These are phyloP conservation scores for Crassisporium funariophilum DNA, from an alignment of 768 basidiomycete genomes.

Conservation along the genomic window DNA sequence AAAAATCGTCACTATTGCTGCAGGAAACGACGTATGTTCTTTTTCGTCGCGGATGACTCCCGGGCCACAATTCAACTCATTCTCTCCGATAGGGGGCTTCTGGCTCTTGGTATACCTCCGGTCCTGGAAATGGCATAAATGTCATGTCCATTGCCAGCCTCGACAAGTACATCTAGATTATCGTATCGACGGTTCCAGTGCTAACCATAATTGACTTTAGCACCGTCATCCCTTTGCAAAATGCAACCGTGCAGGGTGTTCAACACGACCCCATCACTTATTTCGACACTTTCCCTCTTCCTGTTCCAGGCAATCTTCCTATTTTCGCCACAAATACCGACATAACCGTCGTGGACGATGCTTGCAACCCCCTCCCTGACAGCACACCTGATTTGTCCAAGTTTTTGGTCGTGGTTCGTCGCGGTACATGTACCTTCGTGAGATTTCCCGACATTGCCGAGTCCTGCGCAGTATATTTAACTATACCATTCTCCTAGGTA, in stretches of 20 bases:
- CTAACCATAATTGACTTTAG: slow-evolving; percentile 19
- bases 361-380: slow-evolving; percentile 56
- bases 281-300: slow-evolving; percentile 51
- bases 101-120: slow-evolving; percentile 64
- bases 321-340: slow-evolving; percentile 59
- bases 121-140: slow-evolving; percentile 53
- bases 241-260: slow-evolving; percentile 48
- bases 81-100: slow-evolving; percentile 42
- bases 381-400: slow-evolving; percentile 52
- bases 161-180: slow-evolving; percentile 44
- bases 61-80: neutral
- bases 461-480: neutral
- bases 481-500: slow-evolving; percentile 25
- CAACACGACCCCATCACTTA: slow-evolving; percentile 48
- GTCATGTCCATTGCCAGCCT: slow-evolving; percentile 60
- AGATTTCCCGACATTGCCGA: slow-evolving; percentile 9
- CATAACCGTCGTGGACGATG: slow-evolving; percentile 52
- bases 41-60: neutral
- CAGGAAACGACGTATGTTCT: slow-evolving; percentile 49
- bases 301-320: slow-evolving; percentile 45
- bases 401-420: slow-evolving; percentile 54
- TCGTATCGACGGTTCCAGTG: neutral
- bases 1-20: slow-evolving; percentile 63
- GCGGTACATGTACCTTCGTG: slow-evolving; percentile 60
- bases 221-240: slow-evolving; percentile 52